Evolutionary conservation across 1,284 basidiomycete species (phyloP), one percentile per base, ranked within the genome.

Genomic region (Leccinum fuscescens): DNA sequence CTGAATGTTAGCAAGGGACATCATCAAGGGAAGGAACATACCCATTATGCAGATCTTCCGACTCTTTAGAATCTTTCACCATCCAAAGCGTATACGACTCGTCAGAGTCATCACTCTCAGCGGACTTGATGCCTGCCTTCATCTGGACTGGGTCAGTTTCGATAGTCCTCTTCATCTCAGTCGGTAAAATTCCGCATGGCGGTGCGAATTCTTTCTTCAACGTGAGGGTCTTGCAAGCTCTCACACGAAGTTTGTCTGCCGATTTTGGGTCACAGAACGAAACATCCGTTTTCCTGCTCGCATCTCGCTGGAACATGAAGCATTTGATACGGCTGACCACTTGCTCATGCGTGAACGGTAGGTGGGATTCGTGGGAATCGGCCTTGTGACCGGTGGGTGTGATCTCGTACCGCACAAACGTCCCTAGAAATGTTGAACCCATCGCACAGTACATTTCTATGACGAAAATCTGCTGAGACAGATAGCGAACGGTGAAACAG

Each of bases 351-450:
- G 22, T 6, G 15, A 57, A 49, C 33, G 59, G 35, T 44, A 35
- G 27, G 44, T 14, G 1, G 17, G 7, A 9, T 2, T 51, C 54
- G 17, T 14, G 1, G 17, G 7, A 9, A 2, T 51, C 54, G 17
- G 7, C 20, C 4, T 12, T 24, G 12, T 12, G 4, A 2, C 42
- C 39, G 14, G n/a, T 11, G 7, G 22, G n/a, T 6, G 33, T 22
- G 14, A 71, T 57, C 4, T 57, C 51, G 22, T 69, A 58, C 20
- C 24, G 58, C 22, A 70, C 70, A 24, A 62, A 64, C 9, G 29
- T 46, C 33, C 71, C 69, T 54, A 72, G 55, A 46, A 57, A 70
- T 15, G 52, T 46, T 6, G 68, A 69, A 20, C 71, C 68, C 55
- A 67, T 60, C 15, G 56, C 54, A 20, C 54, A 54, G 56, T 70